Base-by-base conservation (phyloP, 2,329 filamentous ascomycete genomes). In the Claviceps sp. region DNA sequence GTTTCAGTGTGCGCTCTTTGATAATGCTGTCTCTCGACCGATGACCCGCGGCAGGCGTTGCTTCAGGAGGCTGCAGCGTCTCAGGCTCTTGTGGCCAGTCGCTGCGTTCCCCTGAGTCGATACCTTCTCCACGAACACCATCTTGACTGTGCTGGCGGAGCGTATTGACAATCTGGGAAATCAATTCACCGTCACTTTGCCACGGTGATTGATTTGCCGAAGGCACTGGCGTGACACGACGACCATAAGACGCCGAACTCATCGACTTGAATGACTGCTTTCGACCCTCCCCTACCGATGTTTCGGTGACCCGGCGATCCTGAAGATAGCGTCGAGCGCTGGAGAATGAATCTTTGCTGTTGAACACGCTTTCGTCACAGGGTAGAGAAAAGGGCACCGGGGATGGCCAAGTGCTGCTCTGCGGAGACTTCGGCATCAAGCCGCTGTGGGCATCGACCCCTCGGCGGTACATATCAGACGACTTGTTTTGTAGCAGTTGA, bases 391-490 rank as follows among this genome's bases (percentile, higher is more conserved):
- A 55, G 13, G 50, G 34, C 7, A 49, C 7, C 4, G 57, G 52
- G 8, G 58, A 55, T 16, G 58, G 52, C 11, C 49, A 43, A 13
- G 52, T 47, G 3, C 29, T 34, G 9, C 48, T 52, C 0, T 49
- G 51, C n/a, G 55, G 52, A 16, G 50, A 42, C 7, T 50, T 39
- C 4, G 51, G 37, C 16, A 49, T 23, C 17, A 48, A 53, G 3
- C 59, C 60, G 39, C 49, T 51, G 40, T 60, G 64, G 4, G 65
- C 62, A 54, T 69, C 65, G 4, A 67, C 56, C 0, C 62, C 66
- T 14, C 59, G 55, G n/a, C 52, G 53, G 29, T 67, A 65, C 43
- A 63, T 36, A 11, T 59, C 57, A 4, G 56, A 51, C 1, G 51
- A 44, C 13, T 43, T 26, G 11, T 29, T 8, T 16, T 40, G 34